Evolutionary conservation across 106 monocot genomes (phyloP).

Genomic region (Dendrobium huoshanense): DNA sequence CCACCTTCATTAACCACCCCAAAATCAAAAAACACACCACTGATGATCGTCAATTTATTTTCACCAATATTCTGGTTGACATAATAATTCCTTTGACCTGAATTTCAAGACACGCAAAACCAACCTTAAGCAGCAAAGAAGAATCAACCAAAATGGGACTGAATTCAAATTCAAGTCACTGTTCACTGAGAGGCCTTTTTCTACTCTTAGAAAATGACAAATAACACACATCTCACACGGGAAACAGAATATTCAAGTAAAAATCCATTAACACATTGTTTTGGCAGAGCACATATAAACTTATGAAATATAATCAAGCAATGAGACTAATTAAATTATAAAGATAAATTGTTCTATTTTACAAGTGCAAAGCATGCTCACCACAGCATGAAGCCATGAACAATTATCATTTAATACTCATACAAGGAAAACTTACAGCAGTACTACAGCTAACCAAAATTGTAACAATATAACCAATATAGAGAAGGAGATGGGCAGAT

Average conservation of each 20-base stretch:
- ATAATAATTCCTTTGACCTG: not conserved
- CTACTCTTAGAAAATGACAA: not conserved
- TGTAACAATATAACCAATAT: not conserved
- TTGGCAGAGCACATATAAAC: not conserved
- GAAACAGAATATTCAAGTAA: not conserved
- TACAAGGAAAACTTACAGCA: not conserved
- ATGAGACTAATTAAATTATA: not conserved
- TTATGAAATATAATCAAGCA: not conserved
- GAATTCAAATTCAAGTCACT: too few relatives aligned
- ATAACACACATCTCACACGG: not conserved
- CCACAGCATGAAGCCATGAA: not conserved
- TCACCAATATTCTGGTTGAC: not conserved
- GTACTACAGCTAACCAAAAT: slow-evolving; percentile 7
- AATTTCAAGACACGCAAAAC: not conserved
- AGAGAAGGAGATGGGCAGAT: not conserved
- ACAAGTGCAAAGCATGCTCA: not conserved
- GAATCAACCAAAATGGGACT: not conserved
- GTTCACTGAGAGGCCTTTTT: too few relatives aligned
- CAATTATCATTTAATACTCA: not conserved
- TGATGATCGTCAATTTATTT: too few relatives aligned
- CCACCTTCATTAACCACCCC: too few relatives aligned
- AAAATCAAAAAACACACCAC: too few relatives aligned
- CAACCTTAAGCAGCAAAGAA: not conserved
- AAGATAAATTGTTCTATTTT: not conserved
- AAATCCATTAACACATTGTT: not conserved